Evolutionary conservation across 2,329 filamentous ascomycete species (phyloP).

Genomic region (Monilinia fructigena): DNA sequence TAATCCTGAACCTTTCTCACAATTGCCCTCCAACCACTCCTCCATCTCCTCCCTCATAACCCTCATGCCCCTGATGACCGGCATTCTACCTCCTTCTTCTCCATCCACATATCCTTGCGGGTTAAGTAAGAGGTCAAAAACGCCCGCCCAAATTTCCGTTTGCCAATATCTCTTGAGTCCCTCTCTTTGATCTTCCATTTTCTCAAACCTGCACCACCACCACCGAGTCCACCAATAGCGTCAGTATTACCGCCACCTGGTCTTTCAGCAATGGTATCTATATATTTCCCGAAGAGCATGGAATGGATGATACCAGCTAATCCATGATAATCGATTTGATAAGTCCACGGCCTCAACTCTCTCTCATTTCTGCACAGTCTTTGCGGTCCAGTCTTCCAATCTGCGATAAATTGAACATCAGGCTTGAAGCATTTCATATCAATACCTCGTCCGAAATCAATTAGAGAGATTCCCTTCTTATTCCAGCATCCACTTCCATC

Average conservation of each 20-base stretch:
- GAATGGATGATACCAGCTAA: conserved; percentile 84
- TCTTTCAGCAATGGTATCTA: conserved; percentile 66
- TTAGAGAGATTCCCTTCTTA: conserved; percentile 76
- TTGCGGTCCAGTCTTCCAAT: conserved; percentile 84
- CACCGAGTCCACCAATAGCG: conserved; percentile 47
- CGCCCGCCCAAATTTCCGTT: conserved; percentile 80
- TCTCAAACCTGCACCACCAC: conserved; percentile 49
- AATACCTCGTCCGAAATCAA: conserved; percentile 92
- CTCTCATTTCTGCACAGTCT: conserved; percentile 94
- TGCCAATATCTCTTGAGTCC: conserved; percentile 95
- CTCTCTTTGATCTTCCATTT: conserved; percentile 80
- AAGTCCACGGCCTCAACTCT: conserved; percentile 96
- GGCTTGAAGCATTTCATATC: conserved; percentile 83
- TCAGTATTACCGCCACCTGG: conserved; percentile 43
- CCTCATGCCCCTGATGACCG: conserved; percentile 69
- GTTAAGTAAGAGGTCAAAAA: conserved; percentile 85
- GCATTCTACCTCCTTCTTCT: conserved; percentile 69
- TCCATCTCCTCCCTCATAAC: conserved; percentile 77
- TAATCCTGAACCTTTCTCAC: conserved; percentile 75
- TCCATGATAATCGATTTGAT: conserved; percentile 95
- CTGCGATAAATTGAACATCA: conserved; percentile 83
- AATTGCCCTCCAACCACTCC: conserved; percentile 73
- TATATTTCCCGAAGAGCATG: conserved; percentile 91
- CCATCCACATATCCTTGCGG: conserved; percentile 63
- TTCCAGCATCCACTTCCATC: conserved; percentile 78